Base-by-base conservation (phyloP, 2,329 filamentous ascomycete species). In the Sphaerulina musiva region DNA sequence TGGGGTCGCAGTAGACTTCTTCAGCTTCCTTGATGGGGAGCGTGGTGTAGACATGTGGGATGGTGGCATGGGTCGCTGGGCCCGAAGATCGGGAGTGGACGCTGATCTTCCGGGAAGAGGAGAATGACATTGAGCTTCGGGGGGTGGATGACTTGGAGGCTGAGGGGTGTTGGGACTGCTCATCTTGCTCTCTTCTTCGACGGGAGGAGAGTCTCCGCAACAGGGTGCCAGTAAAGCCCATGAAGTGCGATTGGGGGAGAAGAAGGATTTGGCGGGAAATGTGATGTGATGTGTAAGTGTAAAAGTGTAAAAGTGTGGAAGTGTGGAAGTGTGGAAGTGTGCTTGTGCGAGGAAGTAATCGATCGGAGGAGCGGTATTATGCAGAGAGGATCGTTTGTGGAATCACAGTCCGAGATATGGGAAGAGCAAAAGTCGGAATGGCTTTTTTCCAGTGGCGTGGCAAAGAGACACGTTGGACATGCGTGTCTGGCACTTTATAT, bases 31-130 rank as follows among this genome's bases (percentile, higher is more conserved):
- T 51, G 41, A 51, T 17, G 41, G 48, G 48, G 42, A 51, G 48
- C 14, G 48, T 51, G 48, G 48, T 51, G 42, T 51, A 51, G 48
- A 51, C 31, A 34, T 51, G 48, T 17, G 53, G 50, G 38, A 46
- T 40, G 45, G 40, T 40, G 45, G 40, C 36, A 38, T 51, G 41
- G 54, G 53, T 34, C 46, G 59, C 44, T 49, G 51, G 36, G 47
- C 39, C 40, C 51, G 40, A 26, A 60, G 40, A 31, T 60, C 55
- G 40, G 56, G 53, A 40, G 54, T 57, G 32, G 59, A 63, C 20
- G 36, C 53, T 39, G 60, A 57, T n/a, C 46, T 51, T 48, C 48
- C 44, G 17, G 48, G 48, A 36, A 48, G 44, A 48, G 48, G 48
- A 41, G 53, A 48, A 48, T 40, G 46, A 45, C 32, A 56, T 9